phyloP scores from a whole-genome alignment of 352 stramenopile genomes.

The Phytophthora brassicae region DNA sequence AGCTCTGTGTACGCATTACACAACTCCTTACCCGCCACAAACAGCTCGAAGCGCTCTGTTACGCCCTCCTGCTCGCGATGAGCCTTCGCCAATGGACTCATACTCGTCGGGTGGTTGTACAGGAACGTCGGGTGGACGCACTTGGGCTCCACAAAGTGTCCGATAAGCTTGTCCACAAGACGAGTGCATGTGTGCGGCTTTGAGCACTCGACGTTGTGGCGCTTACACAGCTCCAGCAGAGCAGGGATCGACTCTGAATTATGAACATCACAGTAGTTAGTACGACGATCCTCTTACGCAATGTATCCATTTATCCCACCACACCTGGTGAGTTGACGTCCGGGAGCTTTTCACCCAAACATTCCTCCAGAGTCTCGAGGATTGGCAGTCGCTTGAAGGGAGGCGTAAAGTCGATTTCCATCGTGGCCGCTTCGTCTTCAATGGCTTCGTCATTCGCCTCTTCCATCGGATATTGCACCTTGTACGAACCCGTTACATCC shows the following conservation, averaged over 20 bases:
- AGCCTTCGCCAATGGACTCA: slow-evolving; percentile 95
- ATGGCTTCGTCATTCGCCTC: slow-evolving; percentile 21
- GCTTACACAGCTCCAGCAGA: slow-evolving; percentile 84
- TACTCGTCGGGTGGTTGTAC: slow-evolving; percentile 97
- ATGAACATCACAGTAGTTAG: slow-evolving; percentile 1
- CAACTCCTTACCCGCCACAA: slow-evolving; percentile 95
- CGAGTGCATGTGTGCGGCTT: slow-evolving; percentile 94
- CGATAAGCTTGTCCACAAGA: slow-evolving; percentile 98
- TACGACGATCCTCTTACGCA: background rate
- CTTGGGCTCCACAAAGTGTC: slow-evolving; percentile 95
- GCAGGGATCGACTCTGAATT: slow-evolving; percentile 57
- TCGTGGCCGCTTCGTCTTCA: slow-evolving; percentile 24
- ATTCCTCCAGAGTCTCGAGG: slow-evolving; percentile 94
- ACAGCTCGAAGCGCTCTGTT: slow-evolving; percentile 98
- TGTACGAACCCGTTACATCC: slow-evolving; percentile 95
- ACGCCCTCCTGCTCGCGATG: slow-evolving; percentile 92
- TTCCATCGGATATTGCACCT: slow-evolving; percentile 94
- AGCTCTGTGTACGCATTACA: slow-evolving; percentile 99
- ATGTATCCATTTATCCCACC: background rate
- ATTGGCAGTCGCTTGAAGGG: slow-evolving; percentile 97
- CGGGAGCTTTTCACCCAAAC: slow-evolving; percentile 68
- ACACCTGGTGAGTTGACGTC: slow-evolving; percentile 69
- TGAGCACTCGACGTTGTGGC: slow-evolving; percentile 90
- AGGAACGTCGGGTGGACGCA: slow-evolving; percentile 97
- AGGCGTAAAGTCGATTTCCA: slow-evolving; percentile 98